phyloP scores from a whole-genome alignment of 2,329 filamentous ascomycete genomes.

The Westerdykella sp. region DNA sequence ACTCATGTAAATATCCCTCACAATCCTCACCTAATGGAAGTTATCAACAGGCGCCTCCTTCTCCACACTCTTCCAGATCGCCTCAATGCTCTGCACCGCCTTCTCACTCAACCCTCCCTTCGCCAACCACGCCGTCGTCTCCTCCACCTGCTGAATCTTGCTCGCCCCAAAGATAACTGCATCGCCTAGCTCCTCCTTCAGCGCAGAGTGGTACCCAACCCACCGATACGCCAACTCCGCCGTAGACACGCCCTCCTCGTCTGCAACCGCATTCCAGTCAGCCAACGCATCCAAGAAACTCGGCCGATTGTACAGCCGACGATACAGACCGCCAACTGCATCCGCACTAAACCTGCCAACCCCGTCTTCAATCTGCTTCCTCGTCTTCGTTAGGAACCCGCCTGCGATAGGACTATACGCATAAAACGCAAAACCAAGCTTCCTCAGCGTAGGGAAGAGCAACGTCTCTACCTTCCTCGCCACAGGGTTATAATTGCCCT shows the following conservation, averaged over 20 bases:
- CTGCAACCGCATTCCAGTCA: constrained; percentile 29
- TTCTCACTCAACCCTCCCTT: constrained; percentile 2
- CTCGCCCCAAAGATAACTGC: constrained; percentile 34
- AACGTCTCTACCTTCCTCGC: constrained; percentile 29
- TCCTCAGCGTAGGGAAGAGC: constrained; percentile 38
- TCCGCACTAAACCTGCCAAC: constrained; percentile 3
- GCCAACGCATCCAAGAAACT: constrained; percentile 25
- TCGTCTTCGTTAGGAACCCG: constrained; percentile 14
- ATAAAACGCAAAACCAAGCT: constrained; percentile 35
- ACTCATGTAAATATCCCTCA: not conserved
- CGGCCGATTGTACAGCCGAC: constrained; percentile 25
- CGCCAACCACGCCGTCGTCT: constrained; percentile 4
- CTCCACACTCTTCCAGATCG: constrained; percentile 5
- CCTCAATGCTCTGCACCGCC: constrained; percentile 3
- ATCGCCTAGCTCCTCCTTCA: constrained; percentile 32
- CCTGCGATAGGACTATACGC: constrained; percentile 24
- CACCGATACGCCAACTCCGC: constrained; percentile 37
- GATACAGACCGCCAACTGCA: constrained; percentile 18
- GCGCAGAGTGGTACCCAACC: constrained; percentile 31
- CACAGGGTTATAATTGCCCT: constrained; percentile 35
- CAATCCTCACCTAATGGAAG: not conserved
- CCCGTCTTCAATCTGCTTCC: constrained; percentile 22
- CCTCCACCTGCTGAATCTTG: constrained; percentile 2
- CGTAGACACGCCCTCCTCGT: constrained; percentile 23
- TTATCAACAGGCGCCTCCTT: constrained; percentile 6